Evolutionary conservation across 495 filamentous ascomycete species (phyloP).

Genomic region (Staphylotrichum tortipilum): DNA sequence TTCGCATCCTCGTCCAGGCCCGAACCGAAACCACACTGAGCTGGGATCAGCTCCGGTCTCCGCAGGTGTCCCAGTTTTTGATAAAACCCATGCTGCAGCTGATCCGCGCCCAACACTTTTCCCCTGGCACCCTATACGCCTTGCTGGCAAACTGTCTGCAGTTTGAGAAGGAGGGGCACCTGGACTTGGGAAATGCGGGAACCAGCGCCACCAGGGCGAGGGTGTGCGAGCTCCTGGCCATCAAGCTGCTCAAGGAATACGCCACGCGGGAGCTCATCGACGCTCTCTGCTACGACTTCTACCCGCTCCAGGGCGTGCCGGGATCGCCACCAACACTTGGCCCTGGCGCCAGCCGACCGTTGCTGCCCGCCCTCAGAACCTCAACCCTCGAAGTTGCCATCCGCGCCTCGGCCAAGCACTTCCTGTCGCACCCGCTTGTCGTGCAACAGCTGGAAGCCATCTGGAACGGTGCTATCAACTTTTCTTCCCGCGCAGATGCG

Average conservation of each 20-base stretch:
- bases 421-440: conserved; percentile 80
- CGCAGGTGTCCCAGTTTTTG: conserved; percentile 90
- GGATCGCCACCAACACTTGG: conserved; percentile 40
- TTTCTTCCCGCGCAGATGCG: conserved; percentile 76
- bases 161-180: conserved; percentile 76
- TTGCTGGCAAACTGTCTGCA: conserved; percentile 89
- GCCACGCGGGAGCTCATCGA: conserved; percentile 80
- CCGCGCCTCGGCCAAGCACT: conserved; percentile 78
- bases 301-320: conserved; percentile 68
- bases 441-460: conserved; percentile 91
- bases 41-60: conserved; percentile 93
- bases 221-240: conserved; percentile 85
- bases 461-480: conserved; percentile 89
- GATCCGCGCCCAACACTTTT: conserved; percentile 70
- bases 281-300: conserved; percentile 87
- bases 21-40: conserved; percentile 83
- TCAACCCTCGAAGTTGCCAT: conserved; percentile 90
- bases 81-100: conserved; percentile 85
- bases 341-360: conserved; percentile 23
- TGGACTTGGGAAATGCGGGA: conserved; percentile 73
- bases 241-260: conserved; percentile 83
- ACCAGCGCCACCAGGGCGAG: conserved; percentile 73
- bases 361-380: conserved; percentile 56
- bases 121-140: conserved; percentile 76
- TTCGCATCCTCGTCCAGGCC: conserved; percentile 69